Evolutionary conservation across 2,329 filamentous ascomycete genomes (phyloP), one percentile per base, ranked within the genome.

Genomic region (Aspergillus thermomutatus): DNA sequence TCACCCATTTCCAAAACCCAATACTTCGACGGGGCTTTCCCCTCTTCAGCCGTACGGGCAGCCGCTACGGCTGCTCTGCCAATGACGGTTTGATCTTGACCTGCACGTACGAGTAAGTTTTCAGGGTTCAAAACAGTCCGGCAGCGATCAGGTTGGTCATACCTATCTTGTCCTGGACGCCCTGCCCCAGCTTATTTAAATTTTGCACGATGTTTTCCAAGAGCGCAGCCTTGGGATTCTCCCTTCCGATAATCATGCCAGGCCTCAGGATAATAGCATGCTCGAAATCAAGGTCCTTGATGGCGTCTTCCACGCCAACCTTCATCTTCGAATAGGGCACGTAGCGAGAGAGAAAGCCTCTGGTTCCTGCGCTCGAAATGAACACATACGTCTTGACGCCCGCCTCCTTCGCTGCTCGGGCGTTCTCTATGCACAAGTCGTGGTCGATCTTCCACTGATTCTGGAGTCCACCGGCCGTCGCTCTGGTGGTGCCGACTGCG

Each of bases 381-480:
- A 65, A 73, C 11, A 75, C 66, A 49, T 72, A 74, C 0, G 69
- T 73, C 53, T 69, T 70, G 25, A 69, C 70, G 0, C 71, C 72
- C 0, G 70, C 70, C 11, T 63, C 64, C 54, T 74, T 74, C 28
- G 72, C 72, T 26, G 70, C 72, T 52, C 64, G 62, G 10, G 72
- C 72, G 28, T 67, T 72, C 52, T 72, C 71, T 8, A 75, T 61
- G 50, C 67, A 70, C 34, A 70, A 52, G 54, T 75, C 72, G 54
- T 75, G 72, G 58, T 75, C 72, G 54, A 75, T 73, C 52, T 69
- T 70, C 69, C 71, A 70, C 56, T 75, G 72, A 11, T 72, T 69
- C 49, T 66, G 57, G 41, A 74, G 46, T 11, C 71, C 65, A 1
- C 72, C 72, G 3, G 72, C 72, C 23, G 62, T 58, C 3, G 68